A percentile compares a stretch with the other conserved stretches of the same genome.
Evolutionary conservation across 371 early-diverging fungal species (phyloP).

Genomic region (Vairimorpha necatrix): DNA sequence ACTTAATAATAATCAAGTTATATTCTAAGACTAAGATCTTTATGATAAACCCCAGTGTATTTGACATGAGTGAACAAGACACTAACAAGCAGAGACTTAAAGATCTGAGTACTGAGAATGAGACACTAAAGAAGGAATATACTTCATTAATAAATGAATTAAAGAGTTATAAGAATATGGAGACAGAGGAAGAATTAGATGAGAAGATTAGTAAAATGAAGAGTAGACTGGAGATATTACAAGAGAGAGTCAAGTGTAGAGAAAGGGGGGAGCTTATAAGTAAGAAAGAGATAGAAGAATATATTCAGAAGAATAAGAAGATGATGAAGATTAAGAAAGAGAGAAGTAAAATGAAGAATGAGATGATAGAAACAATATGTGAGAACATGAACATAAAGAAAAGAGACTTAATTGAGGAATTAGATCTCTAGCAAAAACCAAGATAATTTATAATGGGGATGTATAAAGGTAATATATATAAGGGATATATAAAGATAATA

Average conservation of each 20-base stretch:
- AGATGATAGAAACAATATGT: conserved; percentile 42
- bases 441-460: too few species aligned
- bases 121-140: conserved; percentile 14
- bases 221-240: background rate
- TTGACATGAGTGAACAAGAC: conserved; percentile 18
- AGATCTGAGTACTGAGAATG: background rate
- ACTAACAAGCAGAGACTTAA: conserved; percentile 17
- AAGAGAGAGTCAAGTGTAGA: background rate
- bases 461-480: too few species aligned
- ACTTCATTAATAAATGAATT: conserved; percentile 19
- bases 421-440: conserved; percentile 53
- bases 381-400: conserved; percentile 56
- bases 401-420: conserved; percentile 49
- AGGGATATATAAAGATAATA: too few species aligned
- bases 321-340: conserved; percentile 29
- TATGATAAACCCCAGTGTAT: conserved; percentile 34
- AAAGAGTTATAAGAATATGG: conserved; percentile 22
- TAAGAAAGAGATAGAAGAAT: conserved; percentile 46
- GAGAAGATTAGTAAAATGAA: conserved; percentile 28
- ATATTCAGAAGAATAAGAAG: conserved; percentile 11
- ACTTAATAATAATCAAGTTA: conserved; percentile 26
- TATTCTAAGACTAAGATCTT: conserved; percentile 44
- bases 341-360: conserved; percentile 47
- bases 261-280: conserved; percentile 16
- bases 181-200: conserved; percentile 42